Base-by-base conservation (phyloP, 305 asterid species). In the Fraxinus sp. region DNA sequence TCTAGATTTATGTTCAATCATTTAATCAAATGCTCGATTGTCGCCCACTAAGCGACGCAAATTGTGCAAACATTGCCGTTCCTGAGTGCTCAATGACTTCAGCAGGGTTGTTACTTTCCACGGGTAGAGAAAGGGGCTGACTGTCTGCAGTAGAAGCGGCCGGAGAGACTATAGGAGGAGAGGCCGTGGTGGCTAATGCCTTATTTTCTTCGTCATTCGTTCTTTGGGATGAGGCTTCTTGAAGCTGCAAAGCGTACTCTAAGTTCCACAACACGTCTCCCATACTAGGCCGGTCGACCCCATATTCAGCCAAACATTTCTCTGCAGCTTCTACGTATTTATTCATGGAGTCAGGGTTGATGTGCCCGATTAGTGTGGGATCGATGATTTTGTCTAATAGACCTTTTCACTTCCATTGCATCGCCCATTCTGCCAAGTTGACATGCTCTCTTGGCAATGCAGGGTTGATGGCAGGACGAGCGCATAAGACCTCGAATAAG, bases 361-460 rank as follows among this genome's bases (percentile, higher is more conserved):
- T 89, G 22, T 89, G 84, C 3, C 87, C 91, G 0, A 79, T 89
- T 33, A 89, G 87, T 16, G 74, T 87, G n/a, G 93, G 89, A 80
- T 90, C 94, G 2, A 90, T 88, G 80, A 92, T 90, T 83, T 88
- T 92, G 11, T 88, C 93, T 33, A 92, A 52, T 32, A 90, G 28
- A 5, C 95, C 97, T 79, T 92, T 95, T 79, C 92, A 84, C 88
- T 94, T 93, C 94, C 97, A 94, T 80, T 95, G 97, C 97, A 93
- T 87, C 5, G 94, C 98, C 97, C 98, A 95, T 55, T 95, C 98
- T 0, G 99, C 98, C 76, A 95, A 79, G 86, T 94, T 95, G 86
- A 93, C 98, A 88, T 95, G 98, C 83, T 94, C 99, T 74, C 97
- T 86, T 0, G 98, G 95, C 83, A 94, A 81, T 2, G 94, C 80